Evolutionary conservation across 805 yeast genomes (phyloP).

Genomic region (Starmerella sp.): DNA sequence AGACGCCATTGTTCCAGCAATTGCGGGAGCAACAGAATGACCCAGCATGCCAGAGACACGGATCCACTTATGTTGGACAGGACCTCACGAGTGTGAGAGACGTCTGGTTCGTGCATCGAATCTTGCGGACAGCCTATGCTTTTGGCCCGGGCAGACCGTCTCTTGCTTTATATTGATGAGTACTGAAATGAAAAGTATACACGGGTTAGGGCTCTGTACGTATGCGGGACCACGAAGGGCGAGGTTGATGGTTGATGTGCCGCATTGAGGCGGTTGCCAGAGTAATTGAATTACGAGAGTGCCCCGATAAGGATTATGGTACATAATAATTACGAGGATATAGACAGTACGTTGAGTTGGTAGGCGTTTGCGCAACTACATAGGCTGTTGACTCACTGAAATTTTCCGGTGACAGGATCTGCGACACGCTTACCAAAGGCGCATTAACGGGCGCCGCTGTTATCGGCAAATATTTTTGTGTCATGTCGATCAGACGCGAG

Average conservation of each 20-base stretch:
- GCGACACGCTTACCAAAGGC: background rate
- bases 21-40: slow-evolving; percentile 65
- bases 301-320: too few species aligned
- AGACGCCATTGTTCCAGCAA: slow-evolving; percentile 69
- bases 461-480: too few species aligned
- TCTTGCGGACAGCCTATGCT: background rate
- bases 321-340: too few species aligned
- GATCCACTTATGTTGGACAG: slow-evolving; percentile 58
- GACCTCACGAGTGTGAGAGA: slow-evolving; percentile 7
- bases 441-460: too few species aligned
- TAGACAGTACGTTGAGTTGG: too few species aligned
- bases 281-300: too few species aligned
- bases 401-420: too few species aligned
- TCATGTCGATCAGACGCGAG: too few species aligned
- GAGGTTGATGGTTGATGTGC: too few species aligned
- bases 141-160: background rate
- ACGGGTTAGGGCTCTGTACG: background rate
- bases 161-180: background rate
- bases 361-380: too few species aligned
- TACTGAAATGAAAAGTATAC: background rate
- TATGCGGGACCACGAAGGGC: background rate
- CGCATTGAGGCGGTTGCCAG: too few species aligned
- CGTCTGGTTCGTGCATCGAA: background rate
- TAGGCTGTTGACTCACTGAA: too few species aligned
- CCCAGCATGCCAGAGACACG: slow-evolving; percentile 65